Percentiles rank a stretch among this genome's conserved stretches.
phyloP scores from a whole-genome alignment of 2,329 filamentous ascomycete genomes.

The Alternaria sp. region DNA sequence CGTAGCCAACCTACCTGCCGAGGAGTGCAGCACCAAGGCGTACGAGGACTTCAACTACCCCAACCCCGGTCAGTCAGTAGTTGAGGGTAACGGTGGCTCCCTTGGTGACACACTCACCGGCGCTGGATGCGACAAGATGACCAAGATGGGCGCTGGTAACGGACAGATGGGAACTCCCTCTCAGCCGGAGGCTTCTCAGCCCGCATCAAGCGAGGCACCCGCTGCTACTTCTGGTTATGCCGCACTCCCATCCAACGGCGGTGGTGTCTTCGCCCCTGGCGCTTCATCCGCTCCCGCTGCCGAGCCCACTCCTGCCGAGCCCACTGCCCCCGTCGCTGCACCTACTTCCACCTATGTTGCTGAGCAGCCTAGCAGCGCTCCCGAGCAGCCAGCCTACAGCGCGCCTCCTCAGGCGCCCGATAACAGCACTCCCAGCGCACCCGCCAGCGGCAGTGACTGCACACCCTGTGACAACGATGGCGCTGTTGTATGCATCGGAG shows the following conservation, averaged over 20 bases:
- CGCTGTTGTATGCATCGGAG: constrained; percentile 53
- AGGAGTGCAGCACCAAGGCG: too few species aligned
- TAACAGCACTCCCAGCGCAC: constrained; percentile 15
- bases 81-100: constrained; percentile 33
- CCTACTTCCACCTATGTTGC: constrained; percentile 2
- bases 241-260: too few species aligned
- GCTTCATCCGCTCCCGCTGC: constrained; percentile 35
- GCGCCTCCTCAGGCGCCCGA: constrained; percentile 5
- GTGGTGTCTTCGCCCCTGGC: constrained; percentile 35
- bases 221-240: constrained; percentile 3
- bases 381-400: constrained; percentile 9
- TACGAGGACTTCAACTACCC: constrained; percentile 69
- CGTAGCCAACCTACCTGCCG: too few species aligned
- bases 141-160: constrained; percentile 39
- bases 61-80: too few species aligned
- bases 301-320: constrained; percentile 2
- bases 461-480: constrained; percentile 51
- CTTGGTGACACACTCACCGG: constrained; percentile 40
- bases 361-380: constrained; percentile 12
- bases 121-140: constrained; percentile 32
- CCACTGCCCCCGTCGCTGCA: constrained; percentile 1
- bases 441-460: constrained; percentile 23
- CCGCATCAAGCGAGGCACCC: not conserved
- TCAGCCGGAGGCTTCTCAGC: constrained; percentile 4
- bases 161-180: constrained; percentile 37